Percentiles rank a stretch among this genome's conserved stretches.
Conservation (phyloP, 1,139 yeast species). For the Geotrichum histeridarum region DNA sequence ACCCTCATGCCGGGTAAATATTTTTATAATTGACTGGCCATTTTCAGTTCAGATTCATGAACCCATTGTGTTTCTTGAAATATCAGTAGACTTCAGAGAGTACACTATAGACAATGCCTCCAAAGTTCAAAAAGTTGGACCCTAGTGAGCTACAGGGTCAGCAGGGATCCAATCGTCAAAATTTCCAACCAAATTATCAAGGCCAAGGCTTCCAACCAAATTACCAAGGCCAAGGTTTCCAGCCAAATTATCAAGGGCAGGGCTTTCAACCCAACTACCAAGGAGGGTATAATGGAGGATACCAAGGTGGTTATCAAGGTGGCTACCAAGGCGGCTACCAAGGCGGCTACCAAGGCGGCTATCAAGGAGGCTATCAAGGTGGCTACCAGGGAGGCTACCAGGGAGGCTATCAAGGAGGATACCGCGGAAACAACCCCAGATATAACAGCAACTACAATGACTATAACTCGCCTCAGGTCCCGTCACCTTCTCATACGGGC, state of each 20-base stretch:
- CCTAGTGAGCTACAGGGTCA: background rate
- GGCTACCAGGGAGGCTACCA: too few species aligned
- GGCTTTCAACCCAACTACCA: constrained; percentile 2
- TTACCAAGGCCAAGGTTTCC: background rate
- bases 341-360: too few species aligned
- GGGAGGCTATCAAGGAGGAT: background rate
- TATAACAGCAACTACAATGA: background rate
- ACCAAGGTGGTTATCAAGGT: too few species aligned
- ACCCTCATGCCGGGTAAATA: too few species aligned
- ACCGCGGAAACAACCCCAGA: background rate
- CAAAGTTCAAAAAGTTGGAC: background rate
- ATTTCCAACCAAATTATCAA: constrained; percentile 9
- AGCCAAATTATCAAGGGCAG: background rate
- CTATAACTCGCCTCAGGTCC: constrained; percentile 5
- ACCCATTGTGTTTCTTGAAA: background rate
- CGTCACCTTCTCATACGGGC: background rate
- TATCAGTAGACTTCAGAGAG: background rate
- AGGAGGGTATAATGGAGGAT: background rate
- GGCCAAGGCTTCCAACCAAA: background rate
- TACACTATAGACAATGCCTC: background rate
- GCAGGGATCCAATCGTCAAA: constrained; percentile 3
- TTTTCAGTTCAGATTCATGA: too few species aligned
- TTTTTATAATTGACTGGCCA: too few species aligned
- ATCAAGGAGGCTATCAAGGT: too few species aligned
- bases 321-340: too few species aligned